Percentiles rank a stretch among this genome's conserved stretches.
Conservation (phyloP, 169 alveolate species). For the Cryptosporidium tyzzeri region DNA sequence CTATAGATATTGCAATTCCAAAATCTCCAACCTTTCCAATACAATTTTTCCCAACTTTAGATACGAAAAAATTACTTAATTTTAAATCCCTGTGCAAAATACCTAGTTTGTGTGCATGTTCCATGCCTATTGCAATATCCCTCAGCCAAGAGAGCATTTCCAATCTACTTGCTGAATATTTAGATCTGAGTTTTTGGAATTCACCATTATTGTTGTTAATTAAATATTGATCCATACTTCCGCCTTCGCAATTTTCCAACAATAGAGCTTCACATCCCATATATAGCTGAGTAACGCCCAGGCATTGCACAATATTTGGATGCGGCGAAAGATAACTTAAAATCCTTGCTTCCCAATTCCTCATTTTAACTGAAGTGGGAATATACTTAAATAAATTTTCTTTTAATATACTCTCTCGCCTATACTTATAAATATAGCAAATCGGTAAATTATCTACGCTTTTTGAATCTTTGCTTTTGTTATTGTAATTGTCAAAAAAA, state of each 20-base stretch:
- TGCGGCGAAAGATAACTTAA: conserved; percentile 74
- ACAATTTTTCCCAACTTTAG: conserved; percentile 69
- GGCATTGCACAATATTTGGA: conserved; percentile 76
- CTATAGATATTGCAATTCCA: conserved; percentile 79
- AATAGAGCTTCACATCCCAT: conserved; percentile 79
- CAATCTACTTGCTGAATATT: conserved; percentile 73
- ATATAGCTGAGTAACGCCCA: conserved; percentile 77
- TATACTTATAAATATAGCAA: conserved; percentile 77
- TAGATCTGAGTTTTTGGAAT: conserved; percentile 24
- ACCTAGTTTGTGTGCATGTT: conserved; percentile 69
- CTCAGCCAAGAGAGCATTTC: conserved; percentile 78
- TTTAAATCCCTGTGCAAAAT: conserved; percentile 68
- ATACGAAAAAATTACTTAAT: conserved; percentile 75
- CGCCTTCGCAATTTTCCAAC: conserved; percentile 80
- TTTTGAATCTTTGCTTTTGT: conserved; percentile 1
- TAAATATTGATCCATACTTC: conserved; percentile 80
- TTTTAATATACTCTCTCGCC: conserved; percentile 72
- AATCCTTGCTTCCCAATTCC: conserved; percentile 81
- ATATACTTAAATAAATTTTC: conserved; percentile 77
- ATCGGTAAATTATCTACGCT: background rate
- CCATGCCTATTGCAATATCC: conserved; percentile 82
- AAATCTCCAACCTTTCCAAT: conserved; percentile 81
- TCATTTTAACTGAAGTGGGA: conserved; percentile 80
- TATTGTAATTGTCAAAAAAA: background rate
- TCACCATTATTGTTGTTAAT: background rate